Percentiles rank a stretch among this genome's conserved stretches.
Evolutionary conservation across 129 eudicot genomes (phyloP).

Genomic region (Ambrosia artemisiifolia): DNA sequence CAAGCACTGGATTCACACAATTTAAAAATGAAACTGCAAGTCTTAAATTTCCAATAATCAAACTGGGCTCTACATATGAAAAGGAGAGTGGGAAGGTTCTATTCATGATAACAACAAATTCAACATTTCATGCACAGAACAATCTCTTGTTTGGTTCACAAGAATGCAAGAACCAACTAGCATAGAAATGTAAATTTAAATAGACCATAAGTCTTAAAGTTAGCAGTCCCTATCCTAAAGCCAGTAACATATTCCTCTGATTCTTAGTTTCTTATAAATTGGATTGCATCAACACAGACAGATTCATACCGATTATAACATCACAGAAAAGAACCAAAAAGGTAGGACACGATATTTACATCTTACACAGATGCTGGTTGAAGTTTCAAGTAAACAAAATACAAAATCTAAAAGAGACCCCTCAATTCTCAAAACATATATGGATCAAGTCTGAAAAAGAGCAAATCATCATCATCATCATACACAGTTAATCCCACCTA

Average conservation of each 20-base stretch:
- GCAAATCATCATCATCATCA: no score
- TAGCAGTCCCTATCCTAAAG: neutral
- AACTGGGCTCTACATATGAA: neutral
- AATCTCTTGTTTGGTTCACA: neutral
- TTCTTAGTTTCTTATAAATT: neutral
- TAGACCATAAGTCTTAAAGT: neutral
- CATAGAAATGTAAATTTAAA: neutral
- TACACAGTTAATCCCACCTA: no score
- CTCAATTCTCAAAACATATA: neutral
- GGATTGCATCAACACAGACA: neutral
- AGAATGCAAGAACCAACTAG: neutral
- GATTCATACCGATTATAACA: neutral
- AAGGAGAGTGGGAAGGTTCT: neutral
- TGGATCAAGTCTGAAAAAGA: neutral
- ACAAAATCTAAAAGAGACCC: neutral
- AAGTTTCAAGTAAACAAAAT: constrained; percentile 2
- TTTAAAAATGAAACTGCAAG: neutral
- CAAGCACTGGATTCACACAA: neutral
- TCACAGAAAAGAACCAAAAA: neutral
- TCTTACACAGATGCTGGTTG: neutral
- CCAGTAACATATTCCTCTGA: neutral
- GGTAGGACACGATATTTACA: neutral
- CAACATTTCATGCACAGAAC: neutral
- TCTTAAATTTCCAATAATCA: neutral
- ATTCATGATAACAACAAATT: neutral